Percentiles rank a stretch among this genome's conserved stretches.
Conservation (phyloP, 2,329 filamentous ascomycete genomes). For the Monosporascus sp. region DNA sequence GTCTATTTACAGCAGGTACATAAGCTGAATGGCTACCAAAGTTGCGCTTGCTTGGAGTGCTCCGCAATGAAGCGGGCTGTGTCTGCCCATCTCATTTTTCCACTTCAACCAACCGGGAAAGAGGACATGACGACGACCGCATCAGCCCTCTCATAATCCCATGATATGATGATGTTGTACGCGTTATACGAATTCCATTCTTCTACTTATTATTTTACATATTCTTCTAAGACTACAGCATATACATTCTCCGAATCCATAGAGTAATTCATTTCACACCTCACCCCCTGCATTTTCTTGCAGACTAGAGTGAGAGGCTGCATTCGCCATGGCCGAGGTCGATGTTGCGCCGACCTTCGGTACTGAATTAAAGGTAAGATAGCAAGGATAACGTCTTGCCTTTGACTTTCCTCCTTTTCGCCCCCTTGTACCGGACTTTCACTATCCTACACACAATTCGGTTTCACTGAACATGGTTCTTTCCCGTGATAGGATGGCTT, state of each 20-base stretch:
- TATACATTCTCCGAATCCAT: too few species aligned
- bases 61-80: too few species aligned
- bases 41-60: too few species aligned
- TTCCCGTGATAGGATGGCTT: slow-evolving; percentile 71
- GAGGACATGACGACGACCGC: background rate
- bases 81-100: too few species aligned
- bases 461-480: slow-evolving; percentile 5
- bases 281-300: too few species aligned
- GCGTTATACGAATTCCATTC: slow-evolving; percentile 12
- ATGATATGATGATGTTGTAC: background rate
- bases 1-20: too few species aligned
- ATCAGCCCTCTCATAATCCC: background rate
- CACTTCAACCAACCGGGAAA: background rate
- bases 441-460: slow-evolving; percentile 8
- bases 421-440: slow-evolving; percentile 10
- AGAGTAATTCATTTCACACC: too few species aligned
- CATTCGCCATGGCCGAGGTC: slow-evolving; percentile 66
- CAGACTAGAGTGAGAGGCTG: background rate
- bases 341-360: slow-evolving; percentile 84
- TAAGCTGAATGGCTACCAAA: too few species aligned
- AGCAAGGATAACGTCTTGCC: background rate
- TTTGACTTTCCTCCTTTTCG: slow-evolving; percentile 12
- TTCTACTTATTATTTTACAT: slow-evolving; percentile 2
- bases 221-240: too few species aligned
- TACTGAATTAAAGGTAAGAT: slow-evolving; percentile 78